Base-by-base conservation (phyloP, 2,329 filamentous ascomycete species). In the Colletotrichum plurivorum region DNA sequence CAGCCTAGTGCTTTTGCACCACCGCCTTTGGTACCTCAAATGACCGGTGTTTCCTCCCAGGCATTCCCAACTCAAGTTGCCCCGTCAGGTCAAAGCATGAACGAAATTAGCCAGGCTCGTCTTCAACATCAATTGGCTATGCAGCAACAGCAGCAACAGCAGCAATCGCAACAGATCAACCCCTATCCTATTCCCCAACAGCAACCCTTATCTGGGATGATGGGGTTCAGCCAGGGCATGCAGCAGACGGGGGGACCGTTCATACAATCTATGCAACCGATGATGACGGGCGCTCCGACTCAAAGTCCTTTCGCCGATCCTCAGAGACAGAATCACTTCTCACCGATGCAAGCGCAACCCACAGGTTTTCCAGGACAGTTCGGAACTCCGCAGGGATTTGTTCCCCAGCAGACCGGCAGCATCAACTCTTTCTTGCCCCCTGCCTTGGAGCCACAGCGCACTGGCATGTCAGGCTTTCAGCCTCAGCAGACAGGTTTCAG, bases 21-120 rank as follows among this genome's bases (percentile, higher is more conserved):
- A 18, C 90, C 93, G 57, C 90, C 93, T 16, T 81, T 98, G 73
- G 92, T 95, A 77, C 90, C 94, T 60, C 95, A 98, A 77, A 88
- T 95, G 79, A 98, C 96, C 5, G 94, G 95, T 9, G 85, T 75
- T 20, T 66, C 88, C 62, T 66, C 88, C 61, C 70, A 63, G 15
- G 20, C 51, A n/a, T 70, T 68, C 31, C 88, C 89, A 75, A 83
- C 83, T 12, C 90, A 90, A 71, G 84, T 93, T 64, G 92, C 93
- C 31, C 89, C 92, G 36, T 88, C 89, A 3, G 93, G 94, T 13
- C 93, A 95, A 79, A 95, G 91, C 78, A 78, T 97, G 73, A 87
- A 90, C 74, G 93, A 95, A 53, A 83, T 96, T 52, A 89, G 83
- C 67, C 91, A 93, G 76, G 86, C 88, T 71, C 87, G 90, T 56